Conservation (phyloP, 2,329 filamentous ascomycete genomes). For the Atkinsonella texensis region DNA sequence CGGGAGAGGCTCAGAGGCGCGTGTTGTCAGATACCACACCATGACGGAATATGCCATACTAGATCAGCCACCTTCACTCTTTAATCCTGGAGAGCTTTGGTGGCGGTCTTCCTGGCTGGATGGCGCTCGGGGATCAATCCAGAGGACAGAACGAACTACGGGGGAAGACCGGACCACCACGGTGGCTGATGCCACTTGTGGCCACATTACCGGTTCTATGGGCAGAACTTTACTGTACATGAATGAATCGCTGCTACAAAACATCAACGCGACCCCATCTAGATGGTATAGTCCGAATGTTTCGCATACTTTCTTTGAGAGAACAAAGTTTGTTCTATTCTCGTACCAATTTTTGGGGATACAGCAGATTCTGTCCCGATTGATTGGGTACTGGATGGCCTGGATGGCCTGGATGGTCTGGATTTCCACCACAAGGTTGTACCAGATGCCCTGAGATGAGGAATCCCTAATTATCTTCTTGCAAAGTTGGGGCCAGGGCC, state of each 20-base stretch:
- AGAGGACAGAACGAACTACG: background rate
- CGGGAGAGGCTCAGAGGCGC: slow-evolving; percentile 6
- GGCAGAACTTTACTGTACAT: background rate
- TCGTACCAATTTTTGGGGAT: background rate
- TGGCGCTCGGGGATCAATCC: background rate
- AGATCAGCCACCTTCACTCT: slow-evolving; percentile 1
- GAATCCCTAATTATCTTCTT: background rate
- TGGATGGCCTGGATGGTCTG: background rate
- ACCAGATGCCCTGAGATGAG: background rate
- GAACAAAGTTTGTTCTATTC: background rate
- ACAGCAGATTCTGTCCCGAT: background rate
- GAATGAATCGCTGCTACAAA: too few species aligned
- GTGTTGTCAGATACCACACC: slow-evolving; percentile 1
- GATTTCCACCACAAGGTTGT: background rate
- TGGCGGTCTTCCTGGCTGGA: background rate
- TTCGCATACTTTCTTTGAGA: too few species aligned
- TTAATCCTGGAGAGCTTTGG: background rate
- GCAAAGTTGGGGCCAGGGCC: background rate
- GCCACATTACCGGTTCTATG: background rate
- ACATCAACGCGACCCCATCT: too few species aligned
- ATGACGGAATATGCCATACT: slow-evolving; percentile 5
- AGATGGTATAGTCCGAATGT: too few species aligned
- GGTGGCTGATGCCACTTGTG: background rate
- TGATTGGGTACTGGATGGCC: background rate
- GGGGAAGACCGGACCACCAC: background rate